phyloP scores from a whole-genome alignment of 2,329 filamentous ascomycete species.

The Ophiostoma pallidulum region DNA sequence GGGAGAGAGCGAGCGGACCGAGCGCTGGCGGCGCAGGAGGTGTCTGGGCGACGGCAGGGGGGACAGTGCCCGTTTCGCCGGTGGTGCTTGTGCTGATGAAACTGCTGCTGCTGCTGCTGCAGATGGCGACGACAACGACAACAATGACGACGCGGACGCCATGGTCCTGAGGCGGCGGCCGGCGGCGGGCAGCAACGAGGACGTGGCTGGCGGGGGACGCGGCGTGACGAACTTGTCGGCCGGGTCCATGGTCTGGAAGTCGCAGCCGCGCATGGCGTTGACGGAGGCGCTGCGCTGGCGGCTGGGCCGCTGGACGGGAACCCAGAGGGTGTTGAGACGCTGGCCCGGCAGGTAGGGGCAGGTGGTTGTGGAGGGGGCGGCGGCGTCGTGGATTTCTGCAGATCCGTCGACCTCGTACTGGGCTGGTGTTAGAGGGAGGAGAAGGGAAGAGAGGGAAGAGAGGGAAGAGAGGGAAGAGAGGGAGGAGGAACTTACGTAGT shows the following conservation, averaged over 20 bases:
- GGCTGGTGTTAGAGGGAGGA: slow-evolving; percentile 14
- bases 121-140: too few relatives aligned
- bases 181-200: too few relatives aligned
- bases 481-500: slow-evolving; percentile 60
- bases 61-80: background rate
- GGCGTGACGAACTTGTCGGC: slow-evolving; percentile 66
- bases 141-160: background rate
- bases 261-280: slow-evolving; percentile 46
- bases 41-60: background rate
- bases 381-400: slow-evolving; percentile 64
- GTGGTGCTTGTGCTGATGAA: too few relatives aligned
- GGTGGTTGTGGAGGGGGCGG: slow-evolving; percentile 61
- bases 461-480: slow-evolving; percentile 4
- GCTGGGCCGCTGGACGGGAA: slow-evolving; percentile 59
- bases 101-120: too few relatives aligned
- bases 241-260: slow-evolving; percentile 68
- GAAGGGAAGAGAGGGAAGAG: background rate
- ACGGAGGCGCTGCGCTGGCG: slow-evolving; percentile 56
- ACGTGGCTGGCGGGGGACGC: slow-evolving; percentile 42
- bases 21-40: slow-evolving; percentile 27
- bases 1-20: slow-evolving; percentile 38
- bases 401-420: slow-evolving; percentile 79
- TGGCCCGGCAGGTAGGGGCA: slow-evolving; percentile 88
- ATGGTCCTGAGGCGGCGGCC: background rate
- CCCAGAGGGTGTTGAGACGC: slow-evolving; percentile 70